phyloP scores from a whole-genome alignment of 192 early-diverging fungal species.

The Lobosporangium transversale region DNA sequence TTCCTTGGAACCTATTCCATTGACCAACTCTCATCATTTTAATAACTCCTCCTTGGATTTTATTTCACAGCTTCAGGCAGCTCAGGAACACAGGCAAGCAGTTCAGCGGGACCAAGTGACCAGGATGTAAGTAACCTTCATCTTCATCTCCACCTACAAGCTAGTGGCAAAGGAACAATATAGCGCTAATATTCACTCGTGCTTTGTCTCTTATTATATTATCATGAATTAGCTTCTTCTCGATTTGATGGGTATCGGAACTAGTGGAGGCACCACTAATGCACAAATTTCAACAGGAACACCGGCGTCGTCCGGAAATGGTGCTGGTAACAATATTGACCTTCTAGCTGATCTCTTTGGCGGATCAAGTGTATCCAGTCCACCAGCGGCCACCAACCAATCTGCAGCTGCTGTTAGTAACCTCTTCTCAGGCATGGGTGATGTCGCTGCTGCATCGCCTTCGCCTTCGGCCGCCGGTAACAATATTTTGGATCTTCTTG shows the following conservation, averaged over 20 bases:
- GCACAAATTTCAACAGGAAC: constrained; percentile 49
- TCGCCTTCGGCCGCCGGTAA: constrained; percentile 19
- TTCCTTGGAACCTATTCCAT: no score
- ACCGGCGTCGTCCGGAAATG: constrained; percentile 29
- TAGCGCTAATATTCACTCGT: no score
- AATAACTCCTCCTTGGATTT: background rate
- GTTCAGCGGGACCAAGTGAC: constrained; percentile 57
- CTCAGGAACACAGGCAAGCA: constrained; percentile 17
- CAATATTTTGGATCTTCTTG: constrained; percentile 50
- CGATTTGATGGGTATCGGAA: constrained; percentile 76
- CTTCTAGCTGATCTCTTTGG: constrained; percentile 85
- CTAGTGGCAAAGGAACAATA: no score
- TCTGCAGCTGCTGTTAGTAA: constrained; percentile 38
- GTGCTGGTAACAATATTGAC: constrained; percentile 55
- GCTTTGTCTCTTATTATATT: no score
- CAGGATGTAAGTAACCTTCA: constrained; percentile 55
- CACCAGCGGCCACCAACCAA: constrained; percentile 40
- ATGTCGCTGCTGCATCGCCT: constrained; percentile 4
- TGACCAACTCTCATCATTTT: background rate
- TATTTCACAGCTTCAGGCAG: constrained; percentile 34
- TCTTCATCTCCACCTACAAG: no score
- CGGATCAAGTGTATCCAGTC: constrained; percentile 56
- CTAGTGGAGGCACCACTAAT: constrained; percentile 56
- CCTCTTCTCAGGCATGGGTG: constrained; percentile 41
- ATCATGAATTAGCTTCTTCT: constrained; percentile 68